Percentiles rank a stretch among this genome's conserved stretches.
Conservation (phyloP, 176 grass and related monocot genomes). For the Pharus latifolius region DNA sequence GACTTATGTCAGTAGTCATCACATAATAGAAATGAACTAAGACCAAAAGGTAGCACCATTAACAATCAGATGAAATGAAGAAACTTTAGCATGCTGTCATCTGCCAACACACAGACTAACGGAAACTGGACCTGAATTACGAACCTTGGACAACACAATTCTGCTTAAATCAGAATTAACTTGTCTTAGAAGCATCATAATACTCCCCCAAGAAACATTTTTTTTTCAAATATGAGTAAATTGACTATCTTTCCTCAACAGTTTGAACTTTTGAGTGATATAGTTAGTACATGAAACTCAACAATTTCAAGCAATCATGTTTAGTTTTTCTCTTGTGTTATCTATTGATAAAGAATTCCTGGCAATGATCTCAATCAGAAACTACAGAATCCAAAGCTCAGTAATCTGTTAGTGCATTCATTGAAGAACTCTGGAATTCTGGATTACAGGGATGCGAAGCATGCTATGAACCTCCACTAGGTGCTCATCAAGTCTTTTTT, state of each 20-base stretch:
- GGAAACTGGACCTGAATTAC: background rate
- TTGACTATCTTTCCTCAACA: too few species aligned
- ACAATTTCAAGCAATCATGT: background rate
- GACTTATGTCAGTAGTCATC: background rate
- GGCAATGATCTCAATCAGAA: too few species aligned
- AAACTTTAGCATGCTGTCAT: background rate
- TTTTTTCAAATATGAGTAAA: too few species aligned
- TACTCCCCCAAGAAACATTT: background rate
- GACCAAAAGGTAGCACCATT: background rate
- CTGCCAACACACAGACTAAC: background rate
- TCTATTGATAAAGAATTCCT: background rate
- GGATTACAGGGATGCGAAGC: background rate
- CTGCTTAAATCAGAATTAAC: background rate
- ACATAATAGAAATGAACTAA: background rate
- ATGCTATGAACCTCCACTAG: background rate
- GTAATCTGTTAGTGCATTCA: background rate
- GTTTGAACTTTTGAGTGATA: too few species aligned
- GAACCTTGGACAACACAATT: background rate
- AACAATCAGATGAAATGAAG: background rate
- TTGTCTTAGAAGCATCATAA: background rate
- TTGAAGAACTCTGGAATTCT: background rate
- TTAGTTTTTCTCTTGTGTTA: background rate
- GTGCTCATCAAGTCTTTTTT: background rate
- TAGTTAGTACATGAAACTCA: too few species aligned
- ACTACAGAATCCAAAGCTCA: background rate